phyloP scores from a whole-genome alignment of 805 yeast species.

The Barnettozyma californica region DNA sequence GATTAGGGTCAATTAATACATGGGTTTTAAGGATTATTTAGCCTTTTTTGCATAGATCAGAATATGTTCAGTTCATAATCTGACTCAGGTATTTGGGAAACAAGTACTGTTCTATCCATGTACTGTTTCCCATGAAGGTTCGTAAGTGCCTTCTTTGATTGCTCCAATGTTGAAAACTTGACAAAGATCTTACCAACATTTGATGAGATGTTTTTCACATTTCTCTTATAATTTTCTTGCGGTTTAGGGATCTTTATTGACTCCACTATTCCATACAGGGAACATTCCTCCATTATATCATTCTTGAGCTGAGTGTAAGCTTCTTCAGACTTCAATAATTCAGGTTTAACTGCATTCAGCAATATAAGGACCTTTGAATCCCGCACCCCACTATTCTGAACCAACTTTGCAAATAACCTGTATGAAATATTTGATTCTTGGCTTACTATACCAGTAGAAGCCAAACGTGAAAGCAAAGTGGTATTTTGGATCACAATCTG shows the following conservation, averaged over 20 bases:
- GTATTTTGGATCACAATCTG: conserved; percentile 33
- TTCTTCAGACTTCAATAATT: conserved; percentile 50
- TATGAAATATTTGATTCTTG: conserved; percentile 18
- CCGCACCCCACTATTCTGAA: not conserved
- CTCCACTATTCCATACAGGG: conserved; percentile 45
- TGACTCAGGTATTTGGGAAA: conserved; percentile 52
- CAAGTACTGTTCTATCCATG: conserved; percentile 63
- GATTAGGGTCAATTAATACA: not conserved
- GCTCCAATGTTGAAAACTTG: conserved; percentile 48
- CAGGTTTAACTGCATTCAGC: conserved; percentile 58
- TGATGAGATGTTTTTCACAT: conserved; percentile 40
- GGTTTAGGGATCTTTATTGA: conserved; percentile 61
- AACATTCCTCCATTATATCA: conserved; percentile 47
- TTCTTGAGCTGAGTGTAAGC: conserved; percentile 44
- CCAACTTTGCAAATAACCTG: conserved; percentile 21
- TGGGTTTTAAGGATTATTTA: not conserved
- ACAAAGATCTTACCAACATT: conserved; percentile 73
- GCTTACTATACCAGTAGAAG: conserved; percentile 31
- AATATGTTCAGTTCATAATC: conserved; percentile 44
- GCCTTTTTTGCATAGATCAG: not conserved
- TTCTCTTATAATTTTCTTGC: conserved; percentile 35
- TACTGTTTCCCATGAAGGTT: conserved; percentile 61
- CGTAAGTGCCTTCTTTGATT: conserved; percentile 50
- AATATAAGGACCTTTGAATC: conserved; percentile 53
- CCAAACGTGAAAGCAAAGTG: conserved; percentile 30